phyloP scores from a whole-genome alignment of 73 alveolate genomes.

The Effrenium voratum region DNA sequence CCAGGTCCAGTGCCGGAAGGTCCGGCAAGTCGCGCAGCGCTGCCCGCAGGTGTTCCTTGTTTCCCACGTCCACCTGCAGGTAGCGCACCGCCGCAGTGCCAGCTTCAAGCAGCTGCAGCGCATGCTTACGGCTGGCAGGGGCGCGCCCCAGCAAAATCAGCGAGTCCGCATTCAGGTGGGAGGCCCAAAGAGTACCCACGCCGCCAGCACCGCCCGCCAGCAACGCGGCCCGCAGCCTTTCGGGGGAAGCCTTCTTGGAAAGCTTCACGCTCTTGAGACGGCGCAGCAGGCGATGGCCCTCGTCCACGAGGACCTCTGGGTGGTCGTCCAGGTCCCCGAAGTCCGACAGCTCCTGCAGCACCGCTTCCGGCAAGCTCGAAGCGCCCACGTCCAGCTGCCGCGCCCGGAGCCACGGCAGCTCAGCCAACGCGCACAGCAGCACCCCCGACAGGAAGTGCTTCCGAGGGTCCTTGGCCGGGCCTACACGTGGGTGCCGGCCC shows the following conservation, averaged over 20 bases:
- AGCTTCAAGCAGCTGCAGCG: background rate
- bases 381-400: conserved; percentile 48
- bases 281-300: background rate
- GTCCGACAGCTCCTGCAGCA: background rate
- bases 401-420: conserved; percentile 56
- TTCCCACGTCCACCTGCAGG: background rate
- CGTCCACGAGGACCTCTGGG: background rate
- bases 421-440: conserved; percentile 52
- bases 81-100: background rate
- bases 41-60: background rate
- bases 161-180: background rate
- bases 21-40: background rate
- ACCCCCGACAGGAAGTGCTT: conserved; percentile 51
- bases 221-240: background rate
- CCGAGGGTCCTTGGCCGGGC: conserved; percentile 45
- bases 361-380: background rate
- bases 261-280: too few relatives aligned
- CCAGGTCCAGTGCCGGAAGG: background rate
- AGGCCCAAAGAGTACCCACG: conserved; percentile 65
- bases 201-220: conserved; percentile 91
- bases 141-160: conserved; percentile 55
- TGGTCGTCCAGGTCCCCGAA: background rate
- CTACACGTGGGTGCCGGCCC: conserved; percentile 22
- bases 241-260: background rate
- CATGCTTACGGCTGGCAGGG: background rate